Evolutionary conservation across 2,329 filamentous ascomycete species (phyloP), one percentile per base, ranked within the genome.

Genomic region (Epichloe bromicola): DNA sequence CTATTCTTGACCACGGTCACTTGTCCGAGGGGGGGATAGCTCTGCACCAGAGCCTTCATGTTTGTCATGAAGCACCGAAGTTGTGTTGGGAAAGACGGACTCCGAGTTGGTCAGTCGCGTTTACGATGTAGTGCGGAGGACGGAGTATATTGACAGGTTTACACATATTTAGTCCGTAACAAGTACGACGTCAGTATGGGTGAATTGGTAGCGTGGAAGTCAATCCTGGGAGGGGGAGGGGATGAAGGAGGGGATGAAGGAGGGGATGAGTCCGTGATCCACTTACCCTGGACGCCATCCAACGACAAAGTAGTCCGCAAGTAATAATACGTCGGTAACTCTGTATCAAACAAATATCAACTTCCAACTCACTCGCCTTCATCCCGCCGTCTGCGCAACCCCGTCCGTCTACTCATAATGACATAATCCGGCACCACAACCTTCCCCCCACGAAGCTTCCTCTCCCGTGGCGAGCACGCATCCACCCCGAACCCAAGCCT

Each of bases 21-120:
- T 62, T 90, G 86, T 2, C 83, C 87, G 48, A 95, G 67, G 1
- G 88, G 80, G 12, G 90, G 90, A 60, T 81, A 83, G 53, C 72
- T 74, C 20, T 71, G 70, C 17, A 78, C 57, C 12, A 61, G 58
- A 37, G 65, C 61, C 6, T 64, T 65, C 67, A 72, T 73, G 2
- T 53, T 55, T 49, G 26, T 46, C 8, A 5, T 37, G 20, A 44
- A 36, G 15, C 20, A 40, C 43, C 7, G 19, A 39, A 12, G n/a
- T 30, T 8, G 12, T 17, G 5, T n/a, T 23, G n/a, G 3, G 14
- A 10, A 20, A 12, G n/a, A 30, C 10, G n/a, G n/a, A 15, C 37
- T 41, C 38, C 19, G 20, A 42, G 26, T 23, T 15, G 26, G 3
- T 19, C 11, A 40, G 11, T 17, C 17, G 17, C 38, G 38, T 5